Percentiles rank a stretch among this genome's conserved stretches.
Conservation (phyloP, 306 rosid genomes). For the Fagus sylvatica region DNA sequence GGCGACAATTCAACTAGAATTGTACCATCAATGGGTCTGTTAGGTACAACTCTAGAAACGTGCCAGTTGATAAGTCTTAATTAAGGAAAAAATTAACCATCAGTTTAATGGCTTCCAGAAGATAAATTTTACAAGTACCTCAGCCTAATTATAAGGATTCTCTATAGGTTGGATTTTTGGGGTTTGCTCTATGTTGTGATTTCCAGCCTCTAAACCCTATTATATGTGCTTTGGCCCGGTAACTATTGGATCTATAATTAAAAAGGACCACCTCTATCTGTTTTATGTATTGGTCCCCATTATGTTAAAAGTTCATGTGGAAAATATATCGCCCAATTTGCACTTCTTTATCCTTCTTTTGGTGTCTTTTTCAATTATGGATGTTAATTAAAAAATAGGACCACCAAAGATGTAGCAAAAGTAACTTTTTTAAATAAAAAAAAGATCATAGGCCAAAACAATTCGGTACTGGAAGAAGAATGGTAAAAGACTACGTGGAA, state of each 20-base stretch:
- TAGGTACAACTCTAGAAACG: not conserved
- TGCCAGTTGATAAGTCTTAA: not conserved
- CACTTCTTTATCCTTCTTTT: not conserved
- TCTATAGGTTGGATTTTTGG: not conserved
- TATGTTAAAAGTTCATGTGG: not conserved
- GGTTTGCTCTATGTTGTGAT: not conserved
- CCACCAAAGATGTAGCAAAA: not conserved
- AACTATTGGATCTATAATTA: not conserved
- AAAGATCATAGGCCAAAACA: no score
- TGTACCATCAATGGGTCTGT: not conserved
- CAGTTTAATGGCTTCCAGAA: not conserved
- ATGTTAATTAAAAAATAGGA: not conserved
- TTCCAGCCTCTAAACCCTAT: not conserved
- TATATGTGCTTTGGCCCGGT: not conserved
- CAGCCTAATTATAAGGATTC: not conserved
- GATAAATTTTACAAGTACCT: not conserved
- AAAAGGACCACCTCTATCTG: slow-evolving; percentile 2
- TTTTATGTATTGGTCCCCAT: not conserved
- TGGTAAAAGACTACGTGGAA: no score
- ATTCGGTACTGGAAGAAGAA: no score
- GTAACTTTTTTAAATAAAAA: no score
- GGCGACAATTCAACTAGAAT: not conserved
- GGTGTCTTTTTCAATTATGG: not conserved
- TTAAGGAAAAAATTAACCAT: not conserved
- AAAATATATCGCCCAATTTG: not conserved